Evolutionary conservation across 1,139 yeast species (phyloP).

Genomic region (Magnusiomyces suaveolens): DNA sequence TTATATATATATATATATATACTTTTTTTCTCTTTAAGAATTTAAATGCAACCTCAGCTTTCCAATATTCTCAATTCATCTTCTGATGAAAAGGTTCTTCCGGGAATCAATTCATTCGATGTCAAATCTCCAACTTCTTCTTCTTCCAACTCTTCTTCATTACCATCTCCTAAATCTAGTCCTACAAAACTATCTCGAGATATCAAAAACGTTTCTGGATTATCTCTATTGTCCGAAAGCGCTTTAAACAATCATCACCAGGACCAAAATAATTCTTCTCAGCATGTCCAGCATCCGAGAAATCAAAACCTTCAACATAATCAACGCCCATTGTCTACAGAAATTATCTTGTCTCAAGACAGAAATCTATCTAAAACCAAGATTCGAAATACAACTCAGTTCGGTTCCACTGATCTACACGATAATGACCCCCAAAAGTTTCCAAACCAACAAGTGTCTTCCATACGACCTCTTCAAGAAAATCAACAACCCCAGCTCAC

Average conservation of each 20-base stretch:
- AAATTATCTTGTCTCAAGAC: neutral
- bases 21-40: neutral
- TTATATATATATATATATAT: no score
- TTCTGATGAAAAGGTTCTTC: neutral
- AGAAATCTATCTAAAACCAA: neutral
- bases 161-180: neutral
- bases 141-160: neutral
- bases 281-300: neutral
- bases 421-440: neutral
- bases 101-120: neutral
- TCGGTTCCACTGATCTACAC: neutral
- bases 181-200: neutral
- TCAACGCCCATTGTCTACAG: neutral
- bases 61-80: neutral
- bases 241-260: neutral
- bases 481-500: neutral
- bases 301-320: neutral
- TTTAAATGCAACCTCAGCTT: constrained; percentile 1
- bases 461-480: neutral
- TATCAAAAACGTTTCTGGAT: neutral
- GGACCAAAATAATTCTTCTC: no score
- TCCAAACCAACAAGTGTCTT: neutral
- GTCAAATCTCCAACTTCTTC: neutral
- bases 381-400: neutral
- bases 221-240: constrained; percentile 2